Evolutionary conservation across 768 basidiomycete genomes (phyloP), one percentile per base, ranked within the genome.

Genomic region (Serendipita indica): DNA sequence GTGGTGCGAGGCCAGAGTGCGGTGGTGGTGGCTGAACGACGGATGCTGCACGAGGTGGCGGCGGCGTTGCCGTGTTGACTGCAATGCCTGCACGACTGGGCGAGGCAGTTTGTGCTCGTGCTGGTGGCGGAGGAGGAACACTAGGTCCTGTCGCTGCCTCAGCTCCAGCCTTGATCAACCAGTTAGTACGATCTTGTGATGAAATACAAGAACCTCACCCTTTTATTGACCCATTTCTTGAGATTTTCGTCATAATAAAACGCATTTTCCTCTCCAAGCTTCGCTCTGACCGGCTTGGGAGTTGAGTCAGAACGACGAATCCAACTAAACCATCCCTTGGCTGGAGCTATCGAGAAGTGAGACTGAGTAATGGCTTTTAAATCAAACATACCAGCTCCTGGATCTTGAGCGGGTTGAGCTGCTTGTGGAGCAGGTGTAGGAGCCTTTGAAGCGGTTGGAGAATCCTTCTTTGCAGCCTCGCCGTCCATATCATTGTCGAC

Each of bases 171-270:
- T 89, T 3, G 22, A 32, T 33, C 22, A 37, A 45, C 6, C 18
- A 43, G 54, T 28, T 60, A 57, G 59, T 56, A 20, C 6, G 3
- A 62, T 71, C 14, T 18, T 20, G 34, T n/a, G 25, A 14, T 14
- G 27, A 43, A 18, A 33, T 22, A 25, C 22, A 39, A 33, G n/a
- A 12, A 35, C 64, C 69, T 68, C 61, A 89, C 91, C 73, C 86
- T 91, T 71, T 86, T 93, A 69, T 96, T 92, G 27, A 99, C 83
- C 96, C 96, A 99, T 62, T 86, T 80, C 69, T 93, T 92, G 61
- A 84, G 77, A n/a, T 96, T 91, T 65, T 86, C 83, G 67, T 99
- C 96, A 67, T 88, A 99, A 66, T 89, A 86, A 73, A 98, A 94
- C 27, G 82, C 74, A 27, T 73, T 90, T 67, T 92, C 82, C 64